phyloP scores from a whole-genome alignment of 257 asterid genomes.

The Forsythia viridissima region DNA sequence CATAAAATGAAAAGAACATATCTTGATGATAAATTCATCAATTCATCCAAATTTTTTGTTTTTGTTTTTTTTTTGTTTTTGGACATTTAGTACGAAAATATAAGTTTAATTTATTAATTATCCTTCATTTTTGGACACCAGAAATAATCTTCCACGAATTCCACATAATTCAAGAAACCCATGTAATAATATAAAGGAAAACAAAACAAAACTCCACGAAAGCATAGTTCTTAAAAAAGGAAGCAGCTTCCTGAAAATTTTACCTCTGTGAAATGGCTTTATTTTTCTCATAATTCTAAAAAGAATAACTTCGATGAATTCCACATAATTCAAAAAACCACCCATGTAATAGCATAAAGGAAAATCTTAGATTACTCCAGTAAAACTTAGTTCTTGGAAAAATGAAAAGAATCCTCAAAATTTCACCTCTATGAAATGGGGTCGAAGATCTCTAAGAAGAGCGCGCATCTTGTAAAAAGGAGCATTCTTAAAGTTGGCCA shows the following conservation, averaged over 20 bases:
- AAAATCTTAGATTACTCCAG: not conserved
- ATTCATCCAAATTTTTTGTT: not conserved
- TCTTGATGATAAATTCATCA: not conserved
- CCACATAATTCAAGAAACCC: slow-evolving; percentile 2
- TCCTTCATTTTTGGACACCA: not conserved
- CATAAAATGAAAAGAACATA: not conserved
- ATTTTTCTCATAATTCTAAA: no score
- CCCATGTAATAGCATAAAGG: not conserved
- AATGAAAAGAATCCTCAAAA: not conserved
- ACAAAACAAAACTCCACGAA: not conserved
- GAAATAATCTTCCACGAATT: not conserved
- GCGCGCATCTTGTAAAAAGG: slow-evolving; percentile 72
- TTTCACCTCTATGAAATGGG: slow-evolving; percentile 71
- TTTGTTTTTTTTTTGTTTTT: not conserved
- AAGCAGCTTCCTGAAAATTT: no score
- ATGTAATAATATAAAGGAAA: not conserved
- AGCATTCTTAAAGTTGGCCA: slow-evolving; percentile 39
- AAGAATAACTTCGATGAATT: not conserved
- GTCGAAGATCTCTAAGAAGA: slow-evolving; percentile 69
- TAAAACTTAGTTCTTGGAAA: not conserved
- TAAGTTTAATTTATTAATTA: not conserved
- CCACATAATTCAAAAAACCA: not conserved
- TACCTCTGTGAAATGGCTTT: no score
- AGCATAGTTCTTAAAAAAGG: no score
- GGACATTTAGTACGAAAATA: not conserved